phyloP scores from a whole-genome alignment of 164 flowering plant genomes.

The Tetrastigma voinierianum region DNA sequence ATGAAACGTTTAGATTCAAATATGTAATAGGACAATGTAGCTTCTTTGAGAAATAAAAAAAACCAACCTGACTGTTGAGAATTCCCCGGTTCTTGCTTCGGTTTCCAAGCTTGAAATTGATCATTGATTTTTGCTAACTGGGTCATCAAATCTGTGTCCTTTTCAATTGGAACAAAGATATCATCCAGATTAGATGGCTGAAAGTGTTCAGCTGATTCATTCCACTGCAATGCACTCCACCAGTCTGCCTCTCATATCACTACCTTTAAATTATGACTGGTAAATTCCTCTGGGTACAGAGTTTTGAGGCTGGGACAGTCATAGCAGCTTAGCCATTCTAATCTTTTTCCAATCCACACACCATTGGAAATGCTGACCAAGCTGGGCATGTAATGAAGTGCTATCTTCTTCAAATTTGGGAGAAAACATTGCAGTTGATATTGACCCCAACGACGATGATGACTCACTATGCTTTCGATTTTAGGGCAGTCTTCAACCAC shows the following conservation, averaged over 20 bases:
- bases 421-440: neutral
- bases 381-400: conserved; percentile 8
- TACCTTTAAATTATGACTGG: neutral
- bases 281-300: neutral
- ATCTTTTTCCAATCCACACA: neutral
- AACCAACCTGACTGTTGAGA: too few species aligned
- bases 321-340: neutral
- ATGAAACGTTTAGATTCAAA: too few species aligned
- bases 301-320: conserved; percentile 9
- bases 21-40: too few species aligned
- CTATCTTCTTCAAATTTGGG: conserved; percentile 10
- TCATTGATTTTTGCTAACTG: too few species aligned
- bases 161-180: too few species aligned
- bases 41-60: too few species aligned
- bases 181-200: too few species aligned
- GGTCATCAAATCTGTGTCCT: too few species aligned
- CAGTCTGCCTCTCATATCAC: neutral
- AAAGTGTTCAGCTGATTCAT: too few species aligned
- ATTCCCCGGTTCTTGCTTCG: too few species aligned
- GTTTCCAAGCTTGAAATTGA: too few species aligned
- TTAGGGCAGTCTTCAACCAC: conserved; percentile 4
- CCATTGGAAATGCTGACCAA: conserved; percentile 6
- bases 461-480: neutral
- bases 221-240: conserved; percentile 10
- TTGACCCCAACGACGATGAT: neutral